Conservation (phyloP, 2,329 filamentous ascomycete species). For the Domatiomyces globalis region DNA sequence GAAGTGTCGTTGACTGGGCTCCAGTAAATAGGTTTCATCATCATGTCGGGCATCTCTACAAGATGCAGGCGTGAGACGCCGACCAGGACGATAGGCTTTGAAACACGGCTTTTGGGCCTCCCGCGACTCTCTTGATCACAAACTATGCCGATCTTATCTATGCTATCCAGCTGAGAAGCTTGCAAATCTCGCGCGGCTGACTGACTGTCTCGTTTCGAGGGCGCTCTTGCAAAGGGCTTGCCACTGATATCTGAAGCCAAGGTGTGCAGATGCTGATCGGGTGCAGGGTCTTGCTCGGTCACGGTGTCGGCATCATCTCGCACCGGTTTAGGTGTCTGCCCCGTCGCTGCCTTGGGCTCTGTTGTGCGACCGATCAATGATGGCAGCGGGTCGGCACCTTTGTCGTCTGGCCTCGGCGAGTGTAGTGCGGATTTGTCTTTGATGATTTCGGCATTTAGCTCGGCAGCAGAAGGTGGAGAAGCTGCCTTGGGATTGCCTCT, state of each 20-base stretch:
- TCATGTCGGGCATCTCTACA: slow-evolving; percentile 64
- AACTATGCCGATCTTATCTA: neutral
- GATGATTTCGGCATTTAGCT: slow-evolving; percentile 17
- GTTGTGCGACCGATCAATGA: neutral
- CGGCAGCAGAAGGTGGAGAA: slow-evolving; percentile 22
- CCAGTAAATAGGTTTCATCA: slow-evolving; percentile 98
- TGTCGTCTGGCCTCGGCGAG: neutral
- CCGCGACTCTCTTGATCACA: neutral
- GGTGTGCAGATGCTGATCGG: neutral
- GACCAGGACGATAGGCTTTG: slow-evolving; percentile 47
- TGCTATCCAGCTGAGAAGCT: neutral
- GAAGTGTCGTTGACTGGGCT: slow-evolving; percentile 81
- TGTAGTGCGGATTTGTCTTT: neutral
- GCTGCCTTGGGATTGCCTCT: slow-evolving; percentile 20
- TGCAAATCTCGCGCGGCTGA: neutral
- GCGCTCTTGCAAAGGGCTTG: slow-evolving; percentile 34
- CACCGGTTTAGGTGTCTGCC: neutral
- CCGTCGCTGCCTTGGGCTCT: neutral
- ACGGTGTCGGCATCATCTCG: neutral
- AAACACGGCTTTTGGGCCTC: neutral
- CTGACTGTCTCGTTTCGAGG: slow-evolving; percentile 10
- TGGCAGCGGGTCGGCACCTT: neutral
- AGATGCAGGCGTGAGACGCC: slow-evolving; percentile 82
- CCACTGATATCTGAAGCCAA: slow-evolving; percentile 30
- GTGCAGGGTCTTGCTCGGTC: neutral